These are phyloP conservation scores for Fusarium sp. DNA, from an alignment of 2,329 filamentous ascomycete species.

Conservation along the genomic window DNA sequence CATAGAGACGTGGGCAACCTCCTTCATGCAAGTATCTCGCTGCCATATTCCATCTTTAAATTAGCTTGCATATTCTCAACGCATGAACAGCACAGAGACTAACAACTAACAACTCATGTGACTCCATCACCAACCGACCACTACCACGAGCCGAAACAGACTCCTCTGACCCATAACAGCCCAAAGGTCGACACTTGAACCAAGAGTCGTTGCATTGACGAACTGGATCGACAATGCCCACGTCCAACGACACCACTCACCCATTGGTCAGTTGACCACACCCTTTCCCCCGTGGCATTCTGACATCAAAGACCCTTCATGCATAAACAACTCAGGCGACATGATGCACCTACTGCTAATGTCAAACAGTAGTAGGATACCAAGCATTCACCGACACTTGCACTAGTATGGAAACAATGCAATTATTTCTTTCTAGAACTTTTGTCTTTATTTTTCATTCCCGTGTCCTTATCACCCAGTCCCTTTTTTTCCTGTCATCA, in stretches of 20 bases:
- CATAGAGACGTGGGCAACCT: background rate
- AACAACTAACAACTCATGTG: conserved; percentile 30
- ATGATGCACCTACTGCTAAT: background rate
- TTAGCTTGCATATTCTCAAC: conserved; percentile 22
- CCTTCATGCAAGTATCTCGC: background rate
- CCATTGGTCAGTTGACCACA: conserved; percentile 31
- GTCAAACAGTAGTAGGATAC: background rate
- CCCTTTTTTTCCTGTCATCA: conserved; percentile 39
- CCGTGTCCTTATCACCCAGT: conserved; percentile 11
- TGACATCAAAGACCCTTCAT: conserved; percentile 31
- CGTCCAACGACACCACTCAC: conserved; percentile 16
- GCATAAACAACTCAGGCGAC: conserved; percentile 21
- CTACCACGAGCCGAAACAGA: background rate
- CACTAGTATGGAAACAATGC: background rate
- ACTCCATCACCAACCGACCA: conserved; percentile 16
- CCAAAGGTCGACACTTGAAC: background rate
- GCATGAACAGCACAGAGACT: conserved; percentile 40
- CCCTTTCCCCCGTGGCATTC: background rate
- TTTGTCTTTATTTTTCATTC: conserved; percentile 22
- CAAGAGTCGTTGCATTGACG: background rate
- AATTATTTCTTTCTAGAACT: conserved; percentile 12
- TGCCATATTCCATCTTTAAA: conserved; percentile 11
- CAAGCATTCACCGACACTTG: conserved; percentile 5
- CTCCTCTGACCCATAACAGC: conserved; percentile 3
- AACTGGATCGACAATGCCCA: conserved; percentile 33